A percentile compares a stretch with the other conserved stretches of the same genome.
Evolutionary conservation across 2,329 filamentous ascomycete genomes (phyloP).

Genomic region (Blastomyces parvus): DNA sequence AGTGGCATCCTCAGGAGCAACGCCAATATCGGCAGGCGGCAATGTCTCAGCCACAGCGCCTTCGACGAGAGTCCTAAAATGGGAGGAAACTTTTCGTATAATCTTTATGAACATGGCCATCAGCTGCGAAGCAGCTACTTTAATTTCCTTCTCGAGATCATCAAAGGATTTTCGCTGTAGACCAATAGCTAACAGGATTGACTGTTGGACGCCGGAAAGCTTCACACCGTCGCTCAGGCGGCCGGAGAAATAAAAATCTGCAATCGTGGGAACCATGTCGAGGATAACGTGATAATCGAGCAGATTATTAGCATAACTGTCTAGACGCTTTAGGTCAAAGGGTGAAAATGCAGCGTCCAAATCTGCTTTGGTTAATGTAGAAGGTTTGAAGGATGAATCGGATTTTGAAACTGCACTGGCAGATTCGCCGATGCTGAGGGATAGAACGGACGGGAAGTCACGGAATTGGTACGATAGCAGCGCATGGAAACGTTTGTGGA

Average conservation of each 20-base stretch:
- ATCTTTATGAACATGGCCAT: conserved; percentile 98
- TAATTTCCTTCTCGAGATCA: conserved; percentile 66
- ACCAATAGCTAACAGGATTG: conserved; percentile 80
- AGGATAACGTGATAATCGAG: conserved; percentile 96
- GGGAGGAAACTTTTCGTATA: conserved; percentile 70
- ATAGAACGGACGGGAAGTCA: conserved; percentile 64
- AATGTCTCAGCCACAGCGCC: conserved; percentile 61
- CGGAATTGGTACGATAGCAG: conserved; percentile 91
- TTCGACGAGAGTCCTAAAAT: conserved; percentile 67
- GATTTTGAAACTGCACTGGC: conserved; percentile 63
- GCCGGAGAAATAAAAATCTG: conserved; percentile 75
- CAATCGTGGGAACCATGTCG: conserved; percentile 77
- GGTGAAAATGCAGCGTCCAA: conserved; percentile 73
- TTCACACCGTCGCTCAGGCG: conserved; percentile 58
- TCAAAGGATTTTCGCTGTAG: conserved; percentile 85
- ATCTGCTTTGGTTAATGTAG: conserved; percentile 59
- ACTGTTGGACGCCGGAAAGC: conserved; percentile 72
- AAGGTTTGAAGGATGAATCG: conserved; percentile 46
- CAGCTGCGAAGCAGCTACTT: conserved; percentile 64
- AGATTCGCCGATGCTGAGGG: conserved; percentile 80
- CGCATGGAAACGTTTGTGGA: conserved; percentile 84
- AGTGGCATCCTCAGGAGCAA: conserved; percentile 34
- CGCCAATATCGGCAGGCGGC: conserved; percentile 44
- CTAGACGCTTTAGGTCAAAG: conserved; percentile 88
- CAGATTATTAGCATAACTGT: conserved; percentile 93